Evolutionary conservation across 352 stramenopile genomes (phyloP).

Genomic region (Globisporangium acanthophoron): DNA sequence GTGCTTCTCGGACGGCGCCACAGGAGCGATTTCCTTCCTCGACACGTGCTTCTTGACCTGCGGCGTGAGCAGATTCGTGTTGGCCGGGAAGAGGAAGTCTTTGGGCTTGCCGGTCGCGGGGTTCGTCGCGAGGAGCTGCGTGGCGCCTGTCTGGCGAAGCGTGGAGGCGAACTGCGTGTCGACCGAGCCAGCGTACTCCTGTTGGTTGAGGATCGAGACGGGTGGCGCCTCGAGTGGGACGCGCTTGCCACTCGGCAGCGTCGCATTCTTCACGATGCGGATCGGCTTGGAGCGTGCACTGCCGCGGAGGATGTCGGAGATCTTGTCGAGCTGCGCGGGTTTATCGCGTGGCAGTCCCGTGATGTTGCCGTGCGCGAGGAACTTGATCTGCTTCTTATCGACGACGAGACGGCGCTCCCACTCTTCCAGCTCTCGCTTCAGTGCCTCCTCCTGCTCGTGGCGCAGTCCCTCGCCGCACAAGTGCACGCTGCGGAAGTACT

Average conservation of each 20-base stretch:
- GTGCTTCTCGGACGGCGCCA: constrained; percentile 29
- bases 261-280: constrained; percentile 73
- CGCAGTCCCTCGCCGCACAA: constrained; percentile 75
- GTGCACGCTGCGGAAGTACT: constrained; percentile 87
- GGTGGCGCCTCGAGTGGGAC: constrained; percentile 53
- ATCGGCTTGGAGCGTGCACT: constrained; percentile 54
- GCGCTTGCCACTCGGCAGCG: constrained; percentile 66
- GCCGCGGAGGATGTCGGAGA: constrained; percentile 62
- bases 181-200: constrained; percentile 50
- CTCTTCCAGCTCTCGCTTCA: constrained; percentile 51
- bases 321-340: constrained; percentile 71
- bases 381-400: constrained; percentile 81
- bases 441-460: constrained; percentile 67
- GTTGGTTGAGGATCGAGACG: constrained; percentile 64
- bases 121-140: constrained; percentile 32
- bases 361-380: constrained; percentile 83
- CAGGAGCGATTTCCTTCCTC: constrained; percentile 32
- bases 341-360: constrained; percentile 50
- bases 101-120: constrained; percentile 26
- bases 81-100: constrained; percentile 62
- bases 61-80: constrained; percentile 47
- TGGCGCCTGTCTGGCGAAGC: constrained; percentile 28
- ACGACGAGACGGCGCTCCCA: constrained; percentile 84
- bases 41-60: constrained; percentile 57
- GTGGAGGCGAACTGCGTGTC: constrained; percentile 46